Evolutionary conservation across 768 basidiomycete genomes (phyloP).

Genomic region (Amylocystis lapponica): DNA sequence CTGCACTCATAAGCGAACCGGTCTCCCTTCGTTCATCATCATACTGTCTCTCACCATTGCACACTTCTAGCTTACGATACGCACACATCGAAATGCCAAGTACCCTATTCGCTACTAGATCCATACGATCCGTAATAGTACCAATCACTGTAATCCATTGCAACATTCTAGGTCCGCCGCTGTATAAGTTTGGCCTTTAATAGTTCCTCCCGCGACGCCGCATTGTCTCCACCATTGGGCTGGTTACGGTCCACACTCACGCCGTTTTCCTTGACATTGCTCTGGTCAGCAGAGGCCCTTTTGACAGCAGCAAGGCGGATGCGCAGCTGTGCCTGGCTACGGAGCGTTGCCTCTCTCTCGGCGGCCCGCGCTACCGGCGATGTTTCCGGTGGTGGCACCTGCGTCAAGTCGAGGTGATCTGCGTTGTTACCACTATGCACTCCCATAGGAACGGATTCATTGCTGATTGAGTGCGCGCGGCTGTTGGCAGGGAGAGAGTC

Average conservation of each 20-base stretch:
- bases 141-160: no score
- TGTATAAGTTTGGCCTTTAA: constrained; percentile 9
- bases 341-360: constrained; percentile 38
- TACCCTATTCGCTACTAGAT: no score
- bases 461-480: neutral
- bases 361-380: constrained; percentile 9
- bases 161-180: constrained; percentile 6
- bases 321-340: constrained; percentile 42
- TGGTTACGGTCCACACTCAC: constrained; percentile 7
- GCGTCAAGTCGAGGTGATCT: no score
- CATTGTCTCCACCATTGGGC: constrained; percentile 3
- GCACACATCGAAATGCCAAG: no score
- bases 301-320: constrained; percentile 44
- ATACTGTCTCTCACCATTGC: no score
- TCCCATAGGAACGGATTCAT: constrained; percentile 9
- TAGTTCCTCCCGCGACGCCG: constrained; percentile 7
- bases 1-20: no score
- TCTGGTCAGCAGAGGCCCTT: constrained; percentile 12
- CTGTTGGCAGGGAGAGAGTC: neutral
- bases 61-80: no score
- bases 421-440: constrained; percentile 1
- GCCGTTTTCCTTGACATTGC: constrained; percentile 1
- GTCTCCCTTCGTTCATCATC: no score
- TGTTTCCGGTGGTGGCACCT: neutral
- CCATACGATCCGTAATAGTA: no score